Evolutionary conservation across 768 basidiomycete species (phyloP), one percentile per base, ranked within the genome.

Genomic region (Suillus cothurnatus): DNA sequence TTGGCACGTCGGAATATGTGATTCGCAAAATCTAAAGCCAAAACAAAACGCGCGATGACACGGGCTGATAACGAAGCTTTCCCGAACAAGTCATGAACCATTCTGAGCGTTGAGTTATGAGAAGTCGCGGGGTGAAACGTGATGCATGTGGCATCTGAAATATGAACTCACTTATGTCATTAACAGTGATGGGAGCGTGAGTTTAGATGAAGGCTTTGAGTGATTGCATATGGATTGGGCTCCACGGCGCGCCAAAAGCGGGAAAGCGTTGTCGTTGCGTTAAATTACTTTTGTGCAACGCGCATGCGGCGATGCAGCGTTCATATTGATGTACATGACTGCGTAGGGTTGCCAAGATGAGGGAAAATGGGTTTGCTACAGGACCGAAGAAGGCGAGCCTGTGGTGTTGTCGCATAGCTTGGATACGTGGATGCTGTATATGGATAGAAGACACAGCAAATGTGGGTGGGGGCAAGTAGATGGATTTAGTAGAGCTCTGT

Each of bases 221-320:
- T 28, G 23, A 39, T 59, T 41, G 39, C 26, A 41, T 39, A 41
- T 41, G 39, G 39, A 28, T 21, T 59, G 39, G 19, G 39, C 58
- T 59, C 58, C 58, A 59, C 58, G 28, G 58, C 58, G 58, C 58
- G 26, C 38, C 26, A 39, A 59, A 59, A 59, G 58, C 39, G 58
- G 58, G 58, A 41, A 59, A 59, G 58, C 12, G 39, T 59, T 59
- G 58, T 59, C 39, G 38, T 12, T 21, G 12, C 11, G 28, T 41
- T 59, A 21, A 41, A 58, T 58, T 39, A 58, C 38, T 39, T 57
- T 38, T 14, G 19, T 59, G 58, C 58, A 59, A 59, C 12, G 58
- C 58, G 39, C 38, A 38, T 59, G 58, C 58, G 38, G 58, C 58
- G 58, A 59, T 59, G 58, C 19, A 41, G 19, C 39, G 23, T 28